A percentile compares a stretch with the other conserved stretches of the same genome.
Conservation (phyloP, 2,329 filamentous ascomycete genomes). For the Xylariaceae sp. region DNA sequence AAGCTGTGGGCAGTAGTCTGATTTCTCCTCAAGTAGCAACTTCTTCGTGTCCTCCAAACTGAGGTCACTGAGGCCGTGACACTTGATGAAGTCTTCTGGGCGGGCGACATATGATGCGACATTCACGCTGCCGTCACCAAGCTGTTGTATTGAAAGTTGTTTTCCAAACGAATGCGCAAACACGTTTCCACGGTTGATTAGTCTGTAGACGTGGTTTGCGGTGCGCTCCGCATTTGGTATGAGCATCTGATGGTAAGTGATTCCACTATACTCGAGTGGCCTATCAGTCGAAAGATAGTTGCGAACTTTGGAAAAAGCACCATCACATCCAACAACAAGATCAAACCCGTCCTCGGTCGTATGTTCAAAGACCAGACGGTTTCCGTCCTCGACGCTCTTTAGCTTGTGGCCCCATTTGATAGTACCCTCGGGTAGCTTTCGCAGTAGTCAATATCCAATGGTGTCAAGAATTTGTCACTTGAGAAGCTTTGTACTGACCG, state of each 20-base stretch:
- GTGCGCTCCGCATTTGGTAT: conserved; percentile 38
- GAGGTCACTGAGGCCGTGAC: background rate
- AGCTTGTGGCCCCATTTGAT: conserved; percentile 47
- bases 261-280: conserved; percentile 43
- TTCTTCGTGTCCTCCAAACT: background rate
- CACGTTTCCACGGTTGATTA: conserved; percentile 45
- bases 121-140: conserved; percentile 47
- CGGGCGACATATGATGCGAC: conserved; percentile 14
- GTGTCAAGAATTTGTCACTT: too few species aligned
- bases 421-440: conserved; percentile 36
- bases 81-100: background rate
- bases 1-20: conserved; percentile 41
- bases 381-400: conserved; percentile 31
- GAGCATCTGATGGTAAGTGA: conserved; percentile 40
- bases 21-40: conserved; percentile 11
- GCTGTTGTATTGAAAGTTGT: conserved; percentile 40
- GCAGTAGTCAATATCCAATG: too few species aligned
- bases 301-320: conserved; percentile 36
- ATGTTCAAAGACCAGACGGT: conserved; percentile 37
- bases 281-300: conserved; percentile 31
- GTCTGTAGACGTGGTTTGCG: conserved; percentile 40
- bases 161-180: conserved; percentile 42
- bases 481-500: conserved; percentile 10
- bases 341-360: conserved; percentile 35
- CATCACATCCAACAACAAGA: conserved; percentile 34